Conservation (phyloP, 2,329 filamentous ascomycete species). For the Fusarium metavorans region DNA sequence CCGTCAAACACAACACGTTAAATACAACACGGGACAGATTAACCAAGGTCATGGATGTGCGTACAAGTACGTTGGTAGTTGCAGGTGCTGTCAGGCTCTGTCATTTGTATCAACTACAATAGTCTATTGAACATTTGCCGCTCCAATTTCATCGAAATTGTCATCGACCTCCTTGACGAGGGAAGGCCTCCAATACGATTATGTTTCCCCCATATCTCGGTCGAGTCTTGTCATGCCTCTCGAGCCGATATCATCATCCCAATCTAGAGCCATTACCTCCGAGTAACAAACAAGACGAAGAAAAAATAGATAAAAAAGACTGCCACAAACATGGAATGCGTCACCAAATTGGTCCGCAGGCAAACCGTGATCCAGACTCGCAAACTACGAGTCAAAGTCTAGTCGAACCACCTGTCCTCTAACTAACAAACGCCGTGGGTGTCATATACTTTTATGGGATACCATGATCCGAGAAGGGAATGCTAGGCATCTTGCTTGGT, state of each 20-base stretch:
- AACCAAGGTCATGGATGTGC: not conserved
- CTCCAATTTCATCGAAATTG: constrained; percentile 24
- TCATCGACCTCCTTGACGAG: constrained; percentile 26
- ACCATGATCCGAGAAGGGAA: constrained; percentile 26
- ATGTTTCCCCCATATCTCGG: constrained; percentile 10
- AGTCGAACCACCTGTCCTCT: constrained; percentile 45
- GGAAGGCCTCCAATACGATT: constrained; percentile 24
- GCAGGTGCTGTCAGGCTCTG: constrained; percentile 6
- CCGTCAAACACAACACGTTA: not conserved
- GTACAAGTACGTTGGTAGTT: not conserved
- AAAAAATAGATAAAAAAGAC: constrained; percentile 6
- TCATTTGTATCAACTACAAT: constrained; percentile 31
- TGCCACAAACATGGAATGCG: constrained; percentile 26
- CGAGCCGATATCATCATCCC: constrained; percentile 34
- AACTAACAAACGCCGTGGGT: constrained; percentile 47
- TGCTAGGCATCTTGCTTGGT: constrained; percentile 25
- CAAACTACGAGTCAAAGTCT: constrained; percentile 42
- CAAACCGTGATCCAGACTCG: constrained; percentile 45
- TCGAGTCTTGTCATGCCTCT: constrained; percentile 35
- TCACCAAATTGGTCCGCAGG: constrained; percentile 38
- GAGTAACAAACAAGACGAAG: constrained; percentile 35
- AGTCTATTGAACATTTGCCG: constrained; percentile 30
- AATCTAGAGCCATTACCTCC: constrained; percentile 48
- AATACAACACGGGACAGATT: not conserved
- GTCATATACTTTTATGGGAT: constrained; percentile 44